Evolutionary conservation across 2,329 filamentous ascomycete species (phyloP), one percentile per base, ranked within the genome.

Genomic region (Fusarium pseudonygamai): DNA sequence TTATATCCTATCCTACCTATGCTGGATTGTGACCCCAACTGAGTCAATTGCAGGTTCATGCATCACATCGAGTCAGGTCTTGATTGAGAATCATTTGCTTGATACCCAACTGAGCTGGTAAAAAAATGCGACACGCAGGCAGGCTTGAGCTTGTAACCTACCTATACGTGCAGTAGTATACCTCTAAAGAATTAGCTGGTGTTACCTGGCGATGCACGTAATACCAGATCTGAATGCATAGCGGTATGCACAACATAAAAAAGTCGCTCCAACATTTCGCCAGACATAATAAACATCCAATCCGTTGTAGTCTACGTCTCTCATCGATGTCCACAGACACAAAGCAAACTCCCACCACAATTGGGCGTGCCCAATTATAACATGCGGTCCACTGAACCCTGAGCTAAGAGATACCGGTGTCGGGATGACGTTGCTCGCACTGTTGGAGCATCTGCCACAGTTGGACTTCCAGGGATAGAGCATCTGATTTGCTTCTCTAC

Each of bases 221-320:
- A 65, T 69, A 66, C 53, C 47, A 70, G 72, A 71, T 73, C 72
- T 69, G 42, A 53, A 68, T 75, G 72, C 70, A 75, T 61, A 77
- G 73, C 49, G 47, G 69, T 60, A 76, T 75, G 74, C 74, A 76
- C 72, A 76, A 77, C 74, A 76, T 75, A 70, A 68, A 39, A 67
- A 67, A 67, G 61, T 63, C 58, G 59, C 60, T 73, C 43, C 58
- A 70, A 20, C 59, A 57, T 57, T 47, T 57, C 14, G n/a, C 16
- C 37, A 70, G 53, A 73, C 55, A 75, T 52, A 60, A 52, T 24
- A 57, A 65, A 22, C 39, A 49, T 36, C 18, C 47, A 24, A 24
- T 37, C 30, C 15, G 18, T 32, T n/a, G 22, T 47, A 45, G 26
- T 28, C 26, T 28, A 34, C 39, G n/a, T 46, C n/a, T 46, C 5